phyloP scores from a whole-genome alignment of 352 stramenopile genomes.

The Phytophthora fragariae region DNA sequence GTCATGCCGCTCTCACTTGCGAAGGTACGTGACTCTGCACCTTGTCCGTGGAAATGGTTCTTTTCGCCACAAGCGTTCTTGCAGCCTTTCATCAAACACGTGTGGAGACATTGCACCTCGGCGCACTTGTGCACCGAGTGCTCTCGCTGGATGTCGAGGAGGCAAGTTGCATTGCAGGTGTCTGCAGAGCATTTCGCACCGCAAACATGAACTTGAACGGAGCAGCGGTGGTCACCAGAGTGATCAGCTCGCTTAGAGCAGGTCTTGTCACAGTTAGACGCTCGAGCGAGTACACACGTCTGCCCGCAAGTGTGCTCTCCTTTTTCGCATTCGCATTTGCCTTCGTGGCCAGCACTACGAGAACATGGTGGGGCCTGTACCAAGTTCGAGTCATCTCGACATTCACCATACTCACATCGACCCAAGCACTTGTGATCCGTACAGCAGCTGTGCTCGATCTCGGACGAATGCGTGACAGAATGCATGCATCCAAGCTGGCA shows the following conservation, averaged over 20 bases:
- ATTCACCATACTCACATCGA: conserved; percentile 46
- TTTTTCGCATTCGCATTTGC: conserved; percentile 55
- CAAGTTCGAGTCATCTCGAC: not conserved
- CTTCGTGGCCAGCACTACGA: conserved; percentile 53
- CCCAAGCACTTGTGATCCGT: conserved; percentile 47
- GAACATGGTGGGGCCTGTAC: conserved; percentile 31
- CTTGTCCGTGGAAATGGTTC: conserved; percentile 62
- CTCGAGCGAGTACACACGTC: conserved; percentile 33
- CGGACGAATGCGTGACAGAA: conserved; percentile 29
- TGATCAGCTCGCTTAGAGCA: conserved; percentile 49
- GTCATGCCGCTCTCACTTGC: conserved; percentile 18
- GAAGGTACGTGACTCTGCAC: conserved; percentile 1
- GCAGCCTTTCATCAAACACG: conserved; percentile 56
- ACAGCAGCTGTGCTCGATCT: conserved; percentile 44
- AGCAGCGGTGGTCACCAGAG: conserved; percentile 43
- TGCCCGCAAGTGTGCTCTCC: conserved; percentile 57
- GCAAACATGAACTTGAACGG: conserved; percentile 52
- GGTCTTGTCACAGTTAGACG: conserved; percentile 49
- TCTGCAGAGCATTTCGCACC: conserved; percentile 42
- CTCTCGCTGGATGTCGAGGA: conserved; percentile 41
- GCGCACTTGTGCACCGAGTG: conserved; percentile 59
- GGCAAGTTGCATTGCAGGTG: conserved; percentile 44
- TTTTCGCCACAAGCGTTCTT: conserved; percentile 35
- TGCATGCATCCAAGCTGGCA: conserved; percentile 74
- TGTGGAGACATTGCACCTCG: conserved; percentile 47